Evolutionary conservation across 306 rosid genomes (phyloP), one percentile per base, ranked within the genome.

Genomic region (Prunus padus): DNA sequence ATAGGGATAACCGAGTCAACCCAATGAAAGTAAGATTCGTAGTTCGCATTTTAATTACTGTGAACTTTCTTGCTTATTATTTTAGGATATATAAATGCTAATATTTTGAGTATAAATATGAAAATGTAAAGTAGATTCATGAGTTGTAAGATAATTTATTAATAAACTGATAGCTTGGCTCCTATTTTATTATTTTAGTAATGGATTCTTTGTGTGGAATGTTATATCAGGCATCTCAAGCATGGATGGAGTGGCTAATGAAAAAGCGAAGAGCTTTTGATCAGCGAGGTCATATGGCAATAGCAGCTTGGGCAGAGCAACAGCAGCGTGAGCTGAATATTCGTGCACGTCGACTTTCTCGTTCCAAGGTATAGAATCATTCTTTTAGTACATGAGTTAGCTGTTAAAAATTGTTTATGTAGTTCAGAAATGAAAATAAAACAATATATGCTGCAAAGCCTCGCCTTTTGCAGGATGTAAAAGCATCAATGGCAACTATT

Each of bases 171-270:
- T 7, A 57, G 45, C n/a, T 45, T 61, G 16, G 62, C 51, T 42
- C 65, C 3, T 51, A 11, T 23, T 28, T 77, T 46, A 31, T 56
- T 77, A 30, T 82, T 67, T 49, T 44, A 8, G 44, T 69, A 31
- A 71, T 70, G 69, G 26, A 73, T 37, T 76, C 76, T 70, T 74
- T 62, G 57, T 82, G 73, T 77, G 75, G 74, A 49, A 70, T 74
- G 15, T 69, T 49, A n/a, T 75, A 56, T 67, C 84, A 95, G 98
- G 98, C 98, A 78, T 95, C 98, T 70, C 88, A 90, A 75, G 96
- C 98, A 83, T 95, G 98, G 98, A 89, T 87, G 98, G 98, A 92
- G 67, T 95, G 98, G 97, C 91, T 92, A 72, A 87, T 90, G 25
- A 90, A 95, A 83, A 92, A 90, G 83, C 84, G 97, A 75, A 92